These are phyloP conservation scores for Tolypocladium tropicale DNA, from an alignment of 2,329 filamentous ascomycete genomes.

Conservation along the genomic window DNA sequence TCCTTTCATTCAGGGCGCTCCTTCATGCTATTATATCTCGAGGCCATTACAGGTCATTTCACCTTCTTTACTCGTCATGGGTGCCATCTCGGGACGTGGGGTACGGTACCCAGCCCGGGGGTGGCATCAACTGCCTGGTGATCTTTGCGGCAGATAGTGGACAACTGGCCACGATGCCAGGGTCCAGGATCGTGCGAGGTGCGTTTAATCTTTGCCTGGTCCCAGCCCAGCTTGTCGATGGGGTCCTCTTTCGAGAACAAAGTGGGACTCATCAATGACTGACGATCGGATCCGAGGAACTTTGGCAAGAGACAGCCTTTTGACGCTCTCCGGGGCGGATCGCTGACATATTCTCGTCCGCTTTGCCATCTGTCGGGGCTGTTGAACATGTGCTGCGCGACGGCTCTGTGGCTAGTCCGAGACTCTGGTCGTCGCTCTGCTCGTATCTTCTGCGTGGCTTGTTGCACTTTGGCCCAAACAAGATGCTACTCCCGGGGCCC, in stretches of 20 bases:
- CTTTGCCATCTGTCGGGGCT: no score
- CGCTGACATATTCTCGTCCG: neutral
- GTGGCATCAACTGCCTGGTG: neutral
- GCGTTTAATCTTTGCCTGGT: neutral
- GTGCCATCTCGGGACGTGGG: neutral
- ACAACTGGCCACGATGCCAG: neutral
- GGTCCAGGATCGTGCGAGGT: neutral
- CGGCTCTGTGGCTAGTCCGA: neutral
- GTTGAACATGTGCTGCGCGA: neutral
- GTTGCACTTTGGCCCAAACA: neutral
- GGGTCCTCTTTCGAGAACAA: neutral
- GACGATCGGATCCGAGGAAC: neutral
- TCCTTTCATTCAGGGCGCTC: neutral
- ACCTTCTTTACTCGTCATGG: neutral
- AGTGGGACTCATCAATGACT: neutral
- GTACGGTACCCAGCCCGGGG: neutral
- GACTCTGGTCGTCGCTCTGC: neutral
- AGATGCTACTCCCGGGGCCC: neutral
- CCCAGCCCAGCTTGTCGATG: neutral
- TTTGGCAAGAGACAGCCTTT: neutral
- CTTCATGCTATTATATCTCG: neutral
- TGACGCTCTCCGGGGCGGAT: neutral
- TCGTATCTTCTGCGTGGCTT: neutral
- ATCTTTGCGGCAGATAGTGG: neutral
- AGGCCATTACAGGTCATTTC: neutral